A percentile compares a stretch with the other conserved stretches of the same genome.
Conservation (phyloP, 1,284 basidiomycete genomes). For the Austroboletus novae-zelandiae region DNA sequence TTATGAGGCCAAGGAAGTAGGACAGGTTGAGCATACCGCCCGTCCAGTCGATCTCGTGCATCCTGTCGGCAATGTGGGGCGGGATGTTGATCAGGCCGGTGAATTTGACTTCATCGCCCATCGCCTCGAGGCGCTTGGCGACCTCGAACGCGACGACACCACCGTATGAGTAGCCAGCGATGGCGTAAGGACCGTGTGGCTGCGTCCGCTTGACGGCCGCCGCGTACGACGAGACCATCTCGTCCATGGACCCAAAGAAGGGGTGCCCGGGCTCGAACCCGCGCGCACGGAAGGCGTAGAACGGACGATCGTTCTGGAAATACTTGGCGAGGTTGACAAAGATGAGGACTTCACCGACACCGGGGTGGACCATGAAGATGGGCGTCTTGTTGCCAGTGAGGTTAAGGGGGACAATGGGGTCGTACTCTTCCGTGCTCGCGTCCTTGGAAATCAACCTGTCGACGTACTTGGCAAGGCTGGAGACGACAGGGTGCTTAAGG, state of each 20-base stretch:
- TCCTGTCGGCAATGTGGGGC: constrained; percentile 41
- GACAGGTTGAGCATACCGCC: constrained; percentile 39
- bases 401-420: constrained; percentile 39
- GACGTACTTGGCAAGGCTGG: constrained; percentile 30
- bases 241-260: constrained; percentile 38
- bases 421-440: constrained; percentile 23
- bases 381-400: constrained; percentile 41
- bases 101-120: constrained; percentile 39
- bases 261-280: constrained; percentile 42
- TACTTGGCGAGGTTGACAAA: constrained; percentile 44
- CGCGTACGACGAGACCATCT: constrained; percentile 44
- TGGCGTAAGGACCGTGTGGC: constrained; percentile 42
- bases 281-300: constrained; percentile 44
- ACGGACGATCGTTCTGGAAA: constrained; percentile 39
- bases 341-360: constrained; percentile 37
- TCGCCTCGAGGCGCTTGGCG: constrained; percentile 38
- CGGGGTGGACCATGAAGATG: constrained; percentile 40
- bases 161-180: constrained; percentile 50
- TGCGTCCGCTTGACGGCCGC: constrained; percentile 36
- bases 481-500: constrained; percentile 40
- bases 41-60: constrained; percentile 42
- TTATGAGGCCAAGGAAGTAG: constrained; percentile 31
- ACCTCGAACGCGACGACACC: constrained; percentile 49
- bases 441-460: constrained; percentile 23
- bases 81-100: constrained; percentile 44